Conservation (phyloP, 352 stramenopile species). For the Blastocystis sp. region DNA sequence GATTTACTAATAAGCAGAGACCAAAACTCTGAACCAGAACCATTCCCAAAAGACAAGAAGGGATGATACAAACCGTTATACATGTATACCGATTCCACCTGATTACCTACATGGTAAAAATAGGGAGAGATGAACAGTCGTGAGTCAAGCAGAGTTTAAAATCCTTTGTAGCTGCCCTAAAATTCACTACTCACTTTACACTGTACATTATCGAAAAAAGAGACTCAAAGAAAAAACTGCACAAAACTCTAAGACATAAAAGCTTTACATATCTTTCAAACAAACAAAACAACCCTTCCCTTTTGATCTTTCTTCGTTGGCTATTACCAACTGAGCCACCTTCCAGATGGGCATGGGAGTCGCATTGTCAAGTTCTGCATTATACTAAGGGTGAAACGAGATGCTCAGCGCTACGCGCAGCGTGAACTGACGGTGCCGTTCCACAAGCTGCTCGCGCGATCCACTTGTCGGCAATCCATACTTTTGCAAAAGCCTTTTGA, state of each 20-base stretch:
- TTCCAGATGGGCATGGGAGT: slow-evolving; percentile 54
- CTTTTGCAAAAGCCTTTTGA: slow-evolving; percentile 32
- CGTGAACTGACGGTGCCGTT: slow-evolving; percentile 33
- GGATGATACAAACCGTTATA: not conserved
- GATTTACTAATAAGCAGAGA: slow-evolving; percentile 69
- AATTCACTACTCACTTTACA: not conserved
- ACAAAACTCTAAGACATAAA: too few relatives aligned
- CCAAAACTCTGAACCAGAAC: not conserved
- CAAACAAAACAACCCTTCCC: not conserved
- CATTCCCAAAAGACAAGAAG: not conserved
- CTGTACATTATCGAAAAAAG: not conserved
- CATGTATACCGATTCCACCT: not conserved
- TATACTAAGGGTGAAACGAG: not conserved
- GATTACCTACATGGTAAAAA: not conserved
- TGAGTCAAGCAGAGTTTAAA: not conserved
- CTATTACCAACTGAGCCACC: slow-evolving; percentile 21
- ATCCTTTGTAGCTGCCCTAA: not conserved
- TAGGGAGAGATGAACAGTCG: not conserved
- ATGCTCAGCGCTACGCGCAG: not conserved
- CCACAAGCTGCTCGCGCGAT: not conserved
- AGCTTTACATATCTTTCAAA: not conserved
- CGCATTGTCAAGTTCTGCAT: slow-evolving; percentile 18
- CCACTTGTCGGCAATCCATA: slow-evolving; percentile 11
- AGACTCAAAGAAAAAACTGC: not conserved
- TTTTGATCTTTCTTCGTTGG: slow-evolving; percentile 38